These are phyloP conservation scores for Sicyos edulis DNA, from an alignment of 306 rosid species.

Conservation along the genomic window DNA sequence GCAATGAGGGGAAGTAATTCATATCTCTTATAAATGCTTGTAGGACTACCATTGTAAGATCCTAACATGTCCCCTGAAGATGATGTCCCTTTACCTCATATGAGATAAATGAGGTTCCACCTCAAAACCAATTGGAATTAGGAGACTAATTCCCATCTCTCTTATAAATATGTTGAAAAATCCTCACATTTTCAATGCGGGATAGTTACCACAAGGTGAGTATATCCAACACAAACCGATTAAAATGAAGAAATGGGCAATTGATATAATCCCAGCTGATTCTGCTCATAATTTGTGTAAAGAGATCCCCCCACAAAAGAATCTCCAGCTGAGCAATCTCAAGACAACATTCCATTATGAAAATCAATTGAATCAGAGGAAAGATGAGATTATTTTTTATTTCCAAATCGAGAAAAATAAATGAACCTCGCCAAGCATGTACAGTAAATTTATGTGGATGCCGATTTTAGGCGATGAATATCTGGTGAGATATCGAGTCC, in stretches of 20 bases:
- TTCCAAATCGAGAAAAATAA: background rate
- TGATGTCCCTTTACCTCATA: no score
- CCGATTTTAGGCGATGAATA: constrained; percentile 11
- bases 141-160: no score
- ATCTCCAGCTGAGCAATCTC: constrained; percentile 2
- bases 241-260: background rate
- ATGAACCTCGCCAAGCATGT: background rate
- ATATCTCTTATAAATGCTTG: no score
- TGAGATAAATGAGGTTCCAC: no score
- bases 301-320: constrained; percentile 7
- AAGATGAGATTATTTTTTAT: background rate
- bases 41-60: no score
- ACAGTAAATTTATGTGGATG: background rate
- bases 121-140: no score
- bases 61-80: no score
- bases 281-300: background rate
- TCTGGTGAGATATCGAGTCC: constrained; percentile 48
- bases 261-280: background rate
- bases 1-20: no score
- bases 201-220: no score
- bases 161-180: no score
- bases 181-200: no score
- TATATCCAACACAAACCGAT: background rate
- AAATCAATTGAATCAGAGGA: background rate
- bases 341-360: constrained; percentile 2